A percentile compares a stretch with the other conserved stretches of the same genome.
These are phyloP conservation scores for Isatis lusitanica DNA, from an alignment of 441 rosid species.

Conservation along the genomic window DNA sequence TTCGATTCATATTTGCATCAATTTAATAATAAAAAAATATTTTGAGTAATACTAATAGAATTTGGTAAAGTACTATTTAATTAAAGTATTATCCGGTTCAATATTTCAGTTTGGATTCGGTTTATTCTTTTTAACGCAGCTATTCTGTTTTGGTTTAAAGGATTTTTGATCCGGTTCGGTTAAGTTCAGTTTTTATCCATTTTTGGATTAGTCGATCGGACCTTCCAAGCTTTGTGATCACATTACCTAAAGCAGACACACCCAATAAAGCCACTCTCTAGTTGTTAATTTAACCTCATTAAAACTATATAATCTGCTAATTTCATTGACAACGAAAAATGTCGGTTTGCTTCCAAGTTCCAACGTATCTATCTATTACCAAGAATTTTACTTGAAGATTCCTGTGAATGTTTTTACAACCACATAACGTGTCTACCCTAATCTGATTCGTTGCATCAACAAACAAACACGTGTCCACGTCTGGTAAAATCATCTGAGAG, in stretches of 20 bases:
- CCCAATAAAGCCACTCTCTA: not conserved
- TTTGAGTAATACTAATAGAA: no score
- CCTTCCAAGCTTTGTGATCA: not conserved
- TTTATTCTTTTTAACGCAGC: not conserved
- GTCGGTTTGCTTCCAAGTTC: constrained; percentile 22
- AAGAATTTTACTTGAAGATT: constrained; percentile 21
- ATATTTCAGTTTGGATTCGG: no score
- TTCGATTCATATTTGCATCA: not conserved
- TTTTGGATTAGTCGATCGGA: not conserved
- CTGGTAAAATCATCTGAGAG: not conserved
- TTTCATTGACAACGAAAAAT: constrained; percentile 14
- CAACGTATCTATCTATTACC: constrained; percentile 27
- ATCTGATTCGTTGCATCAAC: constrained; percentile 26
- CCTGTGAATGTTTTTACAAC: constrained; percentile 23
- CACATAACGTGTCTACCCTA: constrained; percentile 28
- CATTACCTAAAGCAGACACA: not conserved
- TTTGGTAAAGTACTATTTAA: not conserved
- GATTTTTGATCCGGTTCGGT: not conserved
- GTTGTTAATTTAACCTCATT: not conserved
- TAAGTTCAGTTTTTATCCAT: not conserved
- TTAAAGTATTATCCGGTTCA: no score
- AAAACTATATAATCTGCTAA: not conserved
- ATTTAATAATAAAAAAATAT: no score
- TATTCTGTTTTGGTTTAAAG: not conserved
- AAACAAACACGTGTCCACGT: constrained; percentile 37